Evolutionary conservation across 2,329 filamentous ascomycete genomes (phyloP), one percentile per base, ranked within the genome.

Genomic region (Hypoxylon rubiginosum): DNA sequence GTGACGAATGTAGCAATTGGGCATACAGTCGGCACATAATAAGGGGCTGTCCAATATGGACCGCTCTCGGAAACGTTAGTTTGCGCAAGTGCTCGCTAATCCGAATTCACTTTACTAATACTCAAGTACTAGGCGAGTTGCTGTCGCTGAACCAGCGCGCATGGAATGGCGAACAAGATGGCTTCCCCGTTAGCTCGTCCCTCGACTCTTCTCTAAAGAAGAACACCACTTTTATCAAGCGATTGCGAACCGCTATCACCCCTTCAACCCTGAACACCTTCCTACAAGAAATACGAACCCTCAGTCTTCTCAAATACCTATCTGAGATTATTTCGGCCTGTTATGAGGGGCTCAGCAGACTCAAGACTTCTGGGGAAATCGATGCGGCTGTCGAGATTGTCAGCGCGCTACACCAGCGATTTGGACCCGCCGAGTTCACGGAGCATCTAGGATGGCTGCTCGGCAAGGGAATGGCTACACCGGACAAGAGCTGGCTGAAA

Each of bases 201-300:
- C 90, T 98, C 76, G 95, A 98, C 80, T 97, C 95, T 56, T 96
- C 94, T 55, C 86, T 98, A 79, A 97, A 97, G 83, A 98, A 97
- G 84, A 98, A 98, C 75, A 98, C 95, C 3, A 94, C 94, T 71
- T 97, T 98, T 79, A 98, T 98, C 77, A 97, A 97, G 82, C 93
- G 95, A 75, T 86, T 98, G 60, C 92, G 95, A 73, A 97, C 95
- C 63, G 92, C 93, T 65, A 90, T 98, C 69, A 94, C 92, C 69
- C 83, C 92, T 52, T 85, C 93, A 61, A 92, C 92, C 59, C 89
- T 94, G 58, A 84, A 88, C 71, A 96, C 93, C 64, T 97, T 98
- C 80, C 83, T 97, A 51, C 90, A 95, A 78, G 95, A 98, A 77
- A 94, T 97, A 74, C 91, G 92, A 74, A 92, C 93, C 26, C 86